phyloP scores from a whole-genome alignment of 371 early-diverging fungal species.

The Haplosporangium sp. region DNA sequence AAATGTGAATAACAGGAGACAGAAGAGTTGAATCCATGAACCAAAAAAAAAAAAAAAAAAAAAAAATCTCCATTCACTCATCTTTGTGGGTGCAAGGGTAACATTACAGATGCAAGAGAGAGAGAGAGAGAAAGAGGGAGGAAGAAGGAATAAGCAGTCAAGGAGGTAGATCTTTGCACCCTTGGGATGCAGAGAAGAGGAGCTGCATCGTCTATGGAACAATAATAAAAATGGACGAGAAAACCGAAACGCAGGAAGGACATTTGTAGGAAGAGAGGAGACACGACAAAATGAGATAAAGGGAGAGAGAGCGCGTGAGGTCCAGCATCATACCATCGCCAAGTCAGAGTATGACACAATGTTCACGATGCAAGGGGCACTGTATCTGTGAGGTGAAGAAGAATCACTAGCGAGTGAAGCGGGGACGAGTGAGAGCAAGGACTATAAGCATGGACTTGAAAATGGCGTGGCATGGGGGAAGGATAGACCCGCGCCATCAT shows the following conservation, averaged over 20 bases:
- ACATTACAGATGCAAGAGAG: background rate
- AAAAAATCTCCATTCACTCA: background rate
- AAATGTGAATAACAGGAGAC: slow-evolving; percentile 14
- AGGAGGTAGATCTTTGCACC: slow-evolving; percentile 6
- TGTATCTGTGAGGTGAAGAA: too few species aligned
- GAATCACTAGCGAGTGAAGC: too few species aligned
- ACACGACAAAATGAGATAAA: too few species aligned
- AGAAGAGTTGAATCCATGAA: background rate
- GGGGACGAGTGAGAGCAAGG: too few species aligned
- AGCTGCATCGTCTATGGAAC: slow-evolving; percentile 16
- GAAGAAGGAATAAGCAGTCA: slow-evolving; percentile 14
- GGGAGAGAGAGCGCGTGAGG: too few species aligned
- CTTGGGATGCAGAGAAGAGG: slow-evolving; percentile 29
- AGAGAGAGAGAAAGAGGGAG: slow-evolving; percentile 3
- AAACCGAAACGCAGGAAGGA: background rate
- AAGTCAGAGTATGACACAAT: too few species aligned
- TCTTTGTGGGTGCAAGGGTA: slow-evolving; percentile 8
- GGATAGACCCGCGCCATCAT: too few species aligned
- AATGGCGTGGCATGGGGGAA: too few species aligned
- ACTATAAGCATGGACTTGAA: too few species aligned
- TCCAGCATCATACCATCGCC: too few species aligned
- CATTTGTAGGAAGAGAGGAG: too few species aligned
- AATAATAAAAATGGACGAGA: background rate
- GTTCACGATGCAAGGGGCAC: too few species aligned
- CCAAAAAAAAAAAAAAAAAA: background rate